Evolutionary conservation across 2,329 filamentous ascomycete species (phyloP).

Genomic region (Lachnellula arida): DNA sequence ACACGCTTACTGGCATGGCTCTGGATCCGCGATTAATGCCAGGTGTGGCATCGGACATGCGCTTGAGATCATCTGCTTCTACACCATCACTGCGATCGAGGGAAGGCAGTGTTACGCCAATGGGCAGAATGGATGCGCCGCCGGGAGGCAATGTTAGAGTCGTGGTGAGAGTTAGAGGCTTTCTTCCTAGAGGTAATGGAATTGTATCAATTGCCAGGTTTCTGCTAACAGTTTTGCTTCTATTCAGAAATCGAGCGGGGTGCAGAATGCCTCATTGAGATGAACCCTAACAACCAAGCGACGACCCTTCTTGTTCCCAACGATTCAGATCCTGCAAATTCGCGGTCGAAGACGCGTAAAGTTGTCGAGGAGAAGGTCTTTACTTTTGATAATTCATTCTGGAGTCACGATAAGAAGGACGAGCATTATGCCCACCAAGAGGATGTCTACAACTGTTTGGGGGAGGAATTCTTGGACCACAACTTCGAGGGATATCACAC

Average conservation of each 20-base stretch:
- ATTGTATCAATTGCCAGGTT: slow-evolving; percentile 6
- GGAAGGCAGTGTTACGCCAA: slow-evolving; percentile 58
- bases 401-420: slow-evolving; percentile 80
- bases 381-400: slow-evolving; percentile 97
- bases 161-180: slow-evolving; percentile 74
- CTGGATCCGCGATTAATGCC: slow-evolving; percentile 43
- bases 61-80: slow-evolving; percentile 63
- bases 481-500: slow-evolving; percentile 99
- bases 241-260: slow-evolving; percentile 70
- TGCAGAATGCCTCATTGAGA: slow-evolving; percentile 80
- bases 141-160: slow-evolving; percentile 74
- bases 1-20: slow-evolving; percentile 37
- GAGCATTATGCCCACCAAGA: slow-evolving; percentile 87
- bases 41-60: slow-evolving; percentile 34
- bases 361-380: slow-evolving; percentile 84
- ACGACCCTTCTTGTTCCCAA: slow-evolving; percentile 74
- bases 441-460: slow-evolving; percentile 88
- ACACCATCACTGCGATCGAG: slow-evolving; percentile 73
- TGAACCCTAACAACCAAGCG: slow-evolving; percentile 82
- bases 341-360: slow-evolving; percentile 63
- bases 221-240: slow-evolving; percentile 14
- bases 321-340: slow-evolving; percentile 48
- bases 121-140: slow-evolving; percentile 47
- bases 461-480: slow-evolving; percentile 96
- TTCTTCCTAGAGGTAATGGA: slow-evolving; percentile 68